These are phyloP conservation scores for Hypoxylon sp. DNA, from an alignment of 2,329 filamentous ascomycete genomes.

Conservation along the genomic window DNA sequence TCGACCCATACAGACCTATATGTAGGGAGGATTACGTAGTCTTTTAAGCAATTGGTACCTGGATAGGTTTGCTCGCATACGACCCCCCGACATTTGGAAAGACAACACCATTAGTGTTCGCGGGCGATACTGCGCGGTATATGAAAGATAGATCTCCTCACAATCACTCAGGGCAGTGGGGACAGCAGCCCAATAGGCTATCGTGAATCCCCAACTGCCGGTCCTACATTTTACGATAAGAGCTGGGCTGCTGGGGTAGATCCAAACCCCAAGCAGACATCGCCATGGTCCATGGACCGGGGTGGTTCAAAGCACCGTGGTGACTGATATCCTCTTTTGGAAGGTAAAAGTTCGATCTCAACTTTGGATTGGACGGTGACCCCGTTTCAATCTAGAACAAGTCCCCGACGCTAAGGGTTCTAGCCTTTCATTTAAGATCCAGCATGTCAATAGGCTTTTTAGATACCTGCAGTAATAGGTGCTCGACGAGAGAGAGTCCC, in stretches of 20 bases:
- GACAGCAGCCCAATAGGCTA: not conserved
- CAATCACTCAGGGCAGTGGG: conserved; percentile 21
- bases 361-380: conserved; percentile 28
- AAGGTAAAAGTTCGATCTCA: conserved; percentile 7
- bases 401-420: not conserved
- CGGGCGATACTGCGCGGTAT: conserved; percentile 11
- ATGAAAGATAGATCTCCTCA: conserved; percentile 30
- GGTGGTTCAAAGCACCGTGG: conserved; percentile 1
- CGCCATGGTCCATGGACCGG: not conserved
- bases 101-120: conserved; percentile 8
- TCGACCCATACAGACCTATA: too few species aligned
- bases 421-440: not conserved
- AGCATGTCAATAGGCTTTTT: not conserved
- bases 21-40: not conserved
- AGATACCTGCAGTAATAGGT: not conserved
- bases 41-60: conserved; percentile 1
- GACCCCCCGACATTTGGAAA: not conserved
- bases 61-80: not conserved
- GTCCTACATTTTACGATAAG: conserved; percentile 14
- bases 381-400: not conserved
- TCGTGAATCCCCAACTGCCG: not conserved
- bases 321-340: conserved; percentile 27
- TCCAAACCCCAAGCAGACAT: not conserved
- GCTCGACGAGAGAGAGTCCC: not conserved
- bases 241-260: conserved; percentile 1